Conservation (phyloP, 2,329 filamentous ascomycete species). For the Endoconidiophora laricicola region DNA sequence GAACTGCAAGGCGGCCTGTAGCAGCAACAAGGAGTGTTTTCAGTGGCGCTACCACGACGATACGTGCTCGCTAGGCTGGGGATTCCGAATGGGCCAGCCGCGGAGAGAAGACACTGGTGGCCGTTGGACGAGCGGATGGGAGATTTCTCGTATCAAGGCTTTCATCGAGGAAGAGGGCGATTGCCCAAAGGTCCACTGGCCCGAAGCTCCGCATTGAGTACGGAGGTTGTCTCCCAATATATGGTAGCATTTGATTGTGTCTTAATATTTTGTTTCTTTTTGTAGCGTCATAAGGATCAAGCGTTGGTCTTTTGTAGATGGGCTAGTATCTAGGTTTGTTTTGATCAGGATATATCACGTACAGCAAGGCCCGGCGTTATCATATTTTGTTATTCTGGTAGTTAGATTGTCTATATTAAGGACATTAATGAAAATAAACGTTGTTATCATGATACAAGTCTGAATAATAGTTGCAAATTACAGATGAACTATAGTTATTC, state of each 20-base stretch:
- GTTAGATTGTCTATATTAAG: too few species aligned
- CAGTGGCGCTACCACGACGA: conserved; percentile 26
- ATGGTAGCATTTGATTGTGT: too few species aligned
- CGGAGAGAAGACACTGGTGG: conserved; percentile 19
- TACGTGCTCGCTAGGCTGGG: conserved; percentile 22
- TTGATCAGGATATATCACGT: too few species aligned
- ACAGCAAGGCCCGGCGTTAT: too few species aligned
- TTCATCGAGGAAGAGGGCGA: conserved; percentile 22
- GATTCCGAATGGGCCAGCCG: conserved; percentile 25
- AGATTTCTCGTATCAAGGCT: conserved; percentile 23
- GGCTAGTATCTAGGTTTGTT: too few species aligned
- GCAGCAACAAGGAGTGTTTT: conserved; percentile 22
- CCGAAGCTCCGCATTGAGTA: conserved; percentile 7
- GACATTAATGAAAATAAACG: too few species aligned
- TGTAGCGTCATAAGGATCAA: not conserved
- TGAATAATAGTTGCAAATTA: too few species aligned
- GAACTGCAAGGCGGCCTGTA: conserved; percentile 29
- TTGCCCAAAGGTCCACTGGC: conserved; percentile 22
- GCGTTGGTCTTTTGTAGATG: too few species aligned
- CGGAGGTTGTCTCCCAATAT: too few species aligned
- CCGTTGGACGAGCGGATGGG: conserved; percentile 25
- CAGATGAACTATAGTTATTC: too few species aligned
- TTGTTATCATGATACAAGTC: too few species aligned
- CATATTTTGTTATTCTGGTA: too few species aligned
- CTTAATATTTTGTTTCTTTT: conserved; percentile 1